Conservation (phyloP, 108 stramenopile species). For the Cyclotella baltica region DNA sequence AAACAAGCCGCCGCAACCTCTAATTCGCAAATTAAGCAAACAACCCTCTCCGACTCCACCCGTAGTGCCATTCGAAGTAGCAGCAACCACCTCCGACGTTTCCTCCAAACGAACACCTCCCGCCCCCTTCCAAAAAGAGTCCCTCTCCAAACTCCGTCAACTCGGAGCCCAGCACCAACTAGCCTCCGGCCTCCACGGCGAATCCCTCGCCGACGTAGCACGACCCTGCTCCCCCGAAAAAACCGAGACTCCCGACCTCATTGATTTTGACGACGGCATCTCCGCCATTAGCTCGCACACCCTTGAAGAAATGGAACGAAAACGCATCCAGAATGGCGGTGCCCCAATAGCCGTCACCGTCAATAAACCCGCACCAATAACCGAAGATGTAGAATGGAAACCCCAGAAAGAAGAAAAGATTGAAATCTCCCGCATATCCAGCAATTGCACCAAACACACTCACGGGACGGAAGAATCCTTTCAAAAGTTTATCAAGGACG, state of each 20-base stretch:
- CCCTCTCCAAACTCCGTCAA: conserved; percentile 43
- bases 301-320: conserved; percentile 74
- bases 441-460: conserved; percentile 17
- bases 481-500: conserved; percentile 20
- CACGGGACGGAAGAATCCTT: conserved; percentile 27
- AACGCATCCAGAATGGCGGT: background rate
- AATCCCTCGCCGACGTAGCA: conserved; percentile 38
- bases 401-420: background rate
- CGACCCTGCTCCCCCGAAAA: conserved; percentile 31
- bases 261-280: conserved; percentile 84
- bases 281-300: conserved; percentile 74
- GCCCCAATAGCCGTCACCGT: background rate
- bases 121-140: conserved; percentile 13
- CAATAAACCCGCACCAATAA: background rate
- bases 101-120: conserved; percentile 6
- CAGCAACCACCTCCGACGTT: conserved; percentile 6
- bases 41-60: background rate
- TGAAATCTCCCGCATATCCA: conserved; percentile 3
- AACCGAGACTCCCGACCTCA: conserved; percentile 7
- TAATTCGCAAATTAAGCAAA: background rate
- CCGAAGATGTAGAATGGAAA: conserved; percentile 9
- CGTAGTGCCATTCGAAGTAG: conserved; percentile 37
- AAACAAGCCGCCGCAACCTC: background rate
- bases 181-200: conserved; percentile 33
- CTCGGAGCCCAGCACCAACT: conserved; percentile 50